Base-by-base conservation (phyloP, 2,329 filamentous ascomycete species). In the Aspergillus caelatus region DNA sequence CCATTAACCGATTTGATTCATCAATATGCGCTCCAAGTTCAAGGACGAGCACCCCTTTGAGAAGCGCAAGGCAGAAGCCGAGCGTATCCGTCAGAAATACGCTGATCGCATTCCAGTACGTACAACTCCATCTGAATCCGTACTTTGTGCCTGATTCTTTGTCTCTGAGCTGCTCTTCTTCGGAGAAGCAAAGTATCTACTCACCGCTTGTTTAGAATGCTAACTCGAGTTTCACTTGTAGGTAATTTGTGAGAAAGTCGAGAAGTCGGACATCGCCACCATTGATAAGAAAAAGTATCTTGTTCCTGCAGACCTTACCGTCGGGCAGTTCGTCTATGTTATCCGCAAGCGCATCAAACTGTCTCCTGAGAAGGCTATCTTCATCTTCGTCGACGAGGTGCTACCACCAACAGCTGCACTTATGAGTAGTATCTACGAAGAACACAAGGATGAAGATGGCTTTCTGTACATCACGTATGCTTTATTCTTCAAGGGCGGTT, bases 201-300 rank as follows among this genome's bases (percentile, higher is more conserved):
- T 74, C 74, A 76, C 73, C 74, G 75, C 73, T 68, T 73, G 63
- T 77, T 75, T 66, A 60, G 62, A 43, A 55, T 70, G 61, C 71
- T 72, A 72, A 73, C 70, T 72, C 62, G 64, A 58, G 62, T 62
- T 64, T 61, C 21, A 62, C 65, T 34, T 60, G 71, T 74, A 97
- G 94, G 94, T 99, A 68, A 99, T 99, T 80, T 99, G 95, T 86
- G 95, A 98, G 83, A 98, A 98, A 86, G 94, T 98, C 72, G 95
- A 99, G 84, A 98, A 97, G 85, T 96, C 92, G 67, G 95, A 99
- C 79, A 99, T 99, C 74, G 95, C 95, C 65, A 98, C 95, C 71
- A 99, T 99, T 86, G 95, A 99, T 84, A 99, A 99, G 90, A 99
- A 99, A 89, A 99, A 99, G 85, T 99, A 99, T 78, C 88, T 99